Conservation (phyloP, 345 rosid genomes). For the Salix viminalis region DNA sequence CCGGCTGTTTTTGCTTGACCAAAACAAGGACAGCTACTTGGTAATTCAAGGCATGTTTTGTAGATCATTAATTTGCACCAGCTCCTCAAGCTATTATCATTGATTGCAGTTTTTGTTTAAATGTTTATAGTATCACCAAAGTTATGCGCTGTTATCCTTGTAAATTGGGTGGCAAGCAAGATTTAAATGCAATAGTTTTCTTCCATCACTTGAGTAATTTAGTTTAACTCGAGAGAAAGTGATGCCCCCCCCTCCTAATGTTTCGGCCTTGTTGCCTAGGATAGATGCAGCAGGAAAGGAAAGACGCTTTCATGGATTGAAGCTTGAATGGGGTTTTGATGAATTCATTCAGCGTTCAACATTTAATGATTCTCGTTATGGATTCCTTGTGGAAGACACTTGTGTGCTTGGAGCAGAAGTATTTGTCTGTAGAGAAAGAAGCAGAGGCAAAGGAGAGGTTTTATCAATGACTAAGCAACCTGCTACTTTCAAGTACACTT, state of each 20-base stretch:
- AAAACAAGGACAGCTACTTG: conserved; percentile 31
- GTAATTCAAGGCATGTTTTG: conserved; percentile 30
- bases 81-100: too few relatives aligned
- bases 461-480: conserved; percentile 24
- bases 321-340: conserved; percentile 44
- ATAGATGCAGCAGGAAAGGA: conserved; percentile 32
- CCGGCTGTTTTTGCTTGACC: conserved; percentile 50
- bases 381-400: conserved; percentile 34
- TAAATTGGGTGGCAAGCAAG: background rate
- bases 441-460: conserved; percentile 32
- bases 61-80: background rate
- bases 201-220: too few relatives aligned
- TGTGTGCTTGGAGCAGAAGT: conserved; percentile 46
- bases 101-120: too few relatives aligned
- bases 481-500: conserved; percentile 10
- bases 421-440: conserved; percentile 32
- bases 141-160: too few relatives aligned
- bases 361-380: conserved; percentile 29
- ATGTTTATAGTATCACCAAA: too few relatives aligned
- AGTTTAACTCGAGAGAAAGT: too few relatives aligned
- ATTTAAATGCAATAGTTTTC: background rate
- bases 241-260: background rate
- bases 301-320: conserved; percentile 33
- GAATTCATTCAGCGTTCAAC: conserved; percentile 17
- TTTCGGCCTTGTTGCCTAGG: background rate